A percentile compares a stretch with the other conserved stretches of the same genome.
phyloP scores from a whole-genome alignment of 805 yeast species.

The Hemisphaericaspora nanyangensis region DNA sequence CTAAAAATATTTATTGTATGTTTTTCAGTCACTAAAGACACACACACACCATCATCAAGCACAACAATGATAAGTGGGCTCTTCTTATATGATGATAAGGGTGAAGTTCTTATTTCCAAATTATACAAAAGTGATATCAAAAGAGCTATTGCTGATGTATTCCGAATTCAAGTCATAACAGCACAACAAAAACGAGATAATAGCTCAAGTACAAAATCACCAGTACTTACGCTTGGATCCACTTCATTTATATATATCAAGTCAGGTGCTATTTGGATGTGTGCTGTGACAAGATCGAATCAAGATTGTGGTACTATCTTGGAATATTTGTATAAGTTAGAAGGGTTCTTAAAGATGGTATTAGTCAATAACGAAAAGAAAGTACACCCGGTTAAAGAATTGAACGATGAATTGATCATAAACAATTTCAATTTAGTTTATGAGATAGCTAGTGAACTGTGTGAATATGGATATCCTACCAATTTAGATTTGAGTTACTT shows the following conservation, averaged over 20 bases:
- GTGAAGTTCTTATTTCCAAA: constrained; percentile 78
- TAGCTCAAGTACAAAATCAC: constrained; percentile 25
- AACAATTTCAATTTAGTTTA: constrained; percentile 67
- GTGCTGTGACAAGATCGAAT: constrained; percentile 86
- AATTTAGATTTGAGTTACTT: constrained; percentile 47
- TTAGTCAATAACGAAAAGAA: constrained; percentile 10
- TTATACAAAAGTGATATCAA: constrained; percentile 72
- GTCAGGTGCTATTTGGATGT: constrained; percentile 64
- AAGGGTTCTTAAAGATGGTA: constrained; percentile 43
- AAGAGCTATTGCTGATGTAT: constrained; percentile 78
- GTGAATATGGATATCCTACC: constrained; percentile 78
- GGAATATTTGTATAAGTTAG: constrained; percentile 70
- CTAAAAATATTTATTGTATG: no score
- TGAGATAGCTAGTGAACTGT: constrained; percentile 71
- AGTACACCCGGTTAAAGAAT: constrained; percentile 7
- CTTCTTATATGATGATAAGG: constrained; percentile 73
- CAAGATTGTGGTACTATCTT: constrained; percentile 77
- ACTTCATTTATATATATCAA: constrained; percentile 84
- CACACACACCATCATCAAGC: no score
- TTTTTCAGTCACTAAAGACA: no score
- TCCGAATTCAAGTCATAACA: constrained; percentile 86
- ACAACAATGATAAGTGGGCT: constrained; percentile 86
- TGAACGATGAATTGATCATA: constrained; percentile 42
- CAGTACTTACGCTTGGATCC: constrained; percentile 77
- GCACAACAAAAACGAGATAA: constrained; percentile 15